Percentiles rank a stretch among this genome's conserved stretches.
Evolutionary conservation across 2,329 filamentous ascomycete species (phyloP).

Genomic region (Juglanconis juglandina): DNA sequence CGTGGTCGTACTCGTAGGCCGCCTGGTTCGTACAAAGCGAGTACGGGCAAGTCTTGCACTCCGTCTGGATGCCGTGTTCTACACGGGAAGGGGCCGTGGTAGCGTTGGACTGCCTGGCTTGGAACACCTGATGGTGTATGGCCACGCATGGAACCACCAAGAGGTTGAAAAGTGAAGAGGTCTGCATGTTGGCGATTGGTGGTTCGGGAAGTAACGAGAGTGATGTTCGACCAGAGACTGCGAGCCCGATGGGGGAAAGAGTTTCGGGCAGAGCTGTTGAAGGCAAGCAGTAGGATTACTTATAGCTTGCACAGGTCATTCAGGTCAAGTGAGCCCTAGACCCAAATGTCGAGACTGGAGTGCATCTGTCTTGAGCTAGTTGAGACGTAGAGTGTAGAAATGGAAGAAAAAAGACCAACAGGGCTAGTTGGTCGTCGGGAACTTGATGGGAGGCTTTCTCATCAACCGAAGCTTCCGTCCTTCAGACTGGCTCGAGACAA

Average conservation of each 20-base stretch:
- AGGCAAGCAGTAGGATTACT: not conserved
- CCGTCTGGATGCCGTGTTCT: slow-evolving; percentile 12
- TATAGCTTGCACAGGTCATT: too few relatives aligned
- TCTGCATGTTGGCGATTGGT: not conserved
- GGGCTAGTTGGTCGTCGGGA: not conserved
- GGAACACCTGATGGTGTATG: not conserved
- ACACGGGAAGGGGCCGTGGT: slow-evolving; percentile 9
- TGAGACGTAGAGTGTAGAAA: not conserved
- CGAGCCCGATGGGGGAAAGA: not conserved
- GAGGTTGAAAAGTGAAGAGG: not conserved
- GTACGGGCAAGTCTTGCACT: slow-evolving; percentile 18
- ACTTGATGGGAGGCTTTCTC: not conserved
- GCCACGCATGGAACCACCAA: not conserved
- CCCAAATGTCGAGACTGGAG: too few relatives aligned
- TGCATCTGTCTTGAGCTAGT: not conserved
- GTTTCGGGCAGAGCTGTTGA: not conserved
- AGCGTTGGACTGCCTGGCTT: not conserved
- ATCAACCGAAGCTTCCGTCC: not conserved
- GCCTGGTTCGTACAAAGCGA: slow-evolving; percentile 12
- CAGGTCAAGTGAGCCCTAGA: too few relatives aligned
- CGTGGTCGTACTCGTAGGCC: not conserved
- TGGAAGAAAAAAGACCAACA: not conserved
- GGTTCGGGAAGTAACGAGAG: not conserved
- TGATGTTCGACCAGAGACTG: not conserved
- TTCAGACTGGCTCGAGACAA: not conserved